Percentiles rank a stretch among this genome's conserved stretches.
Conservation (phyloP, 208 protist genomes). For the Leishmania lainsoni region DNA sequence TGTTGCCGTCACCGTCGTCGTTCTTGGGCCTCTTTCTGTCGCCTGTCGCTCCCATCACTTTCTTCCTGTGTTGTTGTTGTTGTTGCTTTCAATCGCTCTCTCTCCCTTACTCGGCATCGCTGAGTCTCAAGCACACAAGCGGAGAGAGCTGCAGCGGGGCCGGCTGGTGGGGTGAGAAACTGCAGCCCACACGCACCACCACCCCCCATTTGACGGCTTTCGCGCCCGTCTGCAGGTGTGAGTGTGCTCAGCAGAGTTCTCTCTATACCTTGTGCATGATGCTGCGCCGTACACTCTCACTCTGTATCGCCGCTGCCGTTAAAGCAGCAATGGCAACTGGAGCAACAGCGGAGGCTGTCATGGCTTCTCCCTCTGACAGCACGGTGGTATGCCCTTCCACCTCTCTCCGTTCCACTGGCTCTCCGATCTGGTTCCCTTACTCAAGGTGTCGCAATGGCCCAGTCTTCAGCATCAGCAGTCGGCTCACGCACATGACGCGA, state of each 20-base stretch:
- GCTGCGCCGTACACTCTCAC: background rate
- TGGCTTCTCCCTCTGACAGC: background rate
- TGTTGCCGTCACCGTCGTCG: background rate
- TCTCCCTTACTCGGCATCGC: background rate
- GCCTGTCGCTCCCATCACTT: background rate
- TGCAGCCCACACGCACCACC: background rate
- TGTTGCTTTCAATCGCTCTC: background rate
- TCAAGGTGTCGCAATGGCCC: background rate
- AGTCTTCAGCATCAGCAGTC: background rate
- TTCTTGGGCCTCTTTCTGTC: too few relatives aligned
- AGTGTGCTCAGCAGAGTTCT: background rate
- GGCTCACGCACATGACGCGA: background rate
- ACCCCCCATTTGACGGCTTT: background rate
- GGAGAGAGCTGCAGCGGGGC: background rate
- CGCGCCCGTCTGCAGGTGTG: background rate
- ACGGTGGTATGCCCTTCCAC: background rate
- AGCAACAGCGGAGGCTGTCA: background rate
- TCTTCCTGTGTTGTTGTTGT: slow-evolving; percentile 6
- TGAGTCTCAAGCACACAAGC: background rate
- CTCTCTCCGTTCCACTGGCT: background rate
- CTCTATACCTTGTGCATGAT: background rate
- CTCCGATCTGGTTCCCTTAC: background rate
- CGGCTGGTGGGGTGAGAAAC: background rate
- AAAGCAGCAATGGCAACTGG: background rate
- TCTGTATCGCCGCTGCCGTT: background rate